Evolutionary conservation across 805 yeast genomes (phyloP).

Genomic region (Sporopachydermia lactativora): DNA sequence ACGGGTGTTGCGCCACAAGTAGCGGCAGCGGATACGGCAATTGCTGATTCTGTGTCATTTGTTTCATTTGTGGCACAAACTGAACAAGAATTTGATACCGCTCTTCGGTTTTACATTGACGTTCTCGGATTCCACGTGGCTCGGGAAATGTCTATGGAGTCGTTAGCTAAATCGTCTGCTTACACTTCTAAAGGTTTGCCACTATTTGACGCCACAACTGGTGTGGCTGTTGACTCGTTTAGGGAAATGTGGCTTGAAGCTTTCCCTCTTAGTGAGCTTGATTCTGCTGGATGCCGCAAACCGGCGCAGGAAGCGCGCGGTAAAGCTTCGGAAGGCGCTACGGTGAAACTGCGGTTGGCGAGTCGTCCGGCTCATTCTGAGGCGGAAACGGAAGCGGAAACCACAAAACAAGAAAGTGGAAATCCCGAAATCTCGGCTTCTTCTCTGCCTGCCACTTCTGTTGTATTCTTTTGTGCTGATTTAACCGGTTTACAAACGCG

Average conservation of each 20-base stretch:
- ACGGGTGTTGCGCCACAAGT: not conserved
- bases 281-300: constrained; percentile 1
- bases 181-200: not conserved
- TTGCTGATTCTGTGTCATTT: not conserved
- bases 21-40: not conserved
- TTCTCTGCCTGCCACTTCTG: not conserved
- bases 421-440: no score
- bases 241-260: constrained; percentile 29
- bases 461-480: not conserved
- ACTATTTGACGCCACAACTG: constrained; percentile 12
- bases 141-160: not conserved
- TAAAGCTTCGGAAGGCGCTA: constrained; percentile 1
- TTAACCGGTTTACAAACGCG: not conserved
- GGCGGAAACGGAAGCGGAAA: not conserved
- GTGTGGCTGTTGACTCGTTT: constrained; percentile 25
- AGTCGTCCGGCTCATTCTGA: not conserved
- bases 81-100: not conserved
- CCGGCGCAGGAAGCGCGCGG: constrained; percentile 2
- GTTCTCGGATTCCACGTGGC: not conserved
- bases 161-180: not conserved
- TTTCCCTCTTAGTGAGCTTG: constrained; percentile 19
- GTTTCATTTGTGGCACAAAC: not conserved
- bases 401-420: not conserved
- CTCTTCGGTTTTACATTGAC: not conserved
- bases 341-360: not conserved